Evolutionary conservation across 805 yeast species (phyloP), one percentile per base, ranked within the genome.

Genomic region (Clavispora vitiphila): DNA sequence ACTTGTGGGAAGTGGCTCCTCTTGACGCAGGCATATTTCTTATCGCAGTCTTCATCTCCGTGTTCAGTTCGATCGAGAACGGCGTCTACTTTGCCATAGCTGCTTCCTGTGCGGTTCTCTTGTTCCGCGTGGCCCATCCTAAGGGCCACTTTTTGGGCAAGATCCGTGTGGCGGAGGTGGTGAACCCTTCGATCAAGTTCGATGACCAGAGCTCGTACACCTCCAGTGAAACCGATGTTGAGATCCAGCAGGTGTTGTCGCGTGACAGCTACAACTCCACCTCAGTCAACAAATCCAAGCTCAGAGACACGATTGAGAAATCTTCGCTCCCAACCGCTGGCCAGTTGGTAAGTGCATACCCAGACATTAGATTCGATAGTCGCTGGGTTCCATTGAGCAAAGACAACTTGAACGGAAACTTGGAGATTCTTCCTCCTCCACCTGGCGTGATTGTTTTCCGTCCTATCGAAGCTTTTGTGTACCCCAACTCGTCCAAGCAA

Each of bases 51-150:
- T 57, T 87, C 38, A 73, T 87, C 53, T 78, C 93, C 29, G 84
- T 88, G 5, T 87, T 87, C 52, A 67, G 87, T 5, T 69, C 87
- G 5, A 84, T 90, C 58, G 97, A 90, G 62, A 69, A 81, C 57
- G 97, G 96, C 67, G 83, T 90, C 53, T 90, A 90, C 67, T 90
- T 89, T 64, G 91, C 96, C 31, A 77, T 87, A 51, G 81, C 85
- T 56, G 91, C 96, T 42, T 86, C 95, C 25, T 77, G 74, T 51
- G 96, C 88, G 16, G 71, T 77, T 34, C 64, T 89, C 43, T 67
- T 90, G 42, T 78, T 87, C 67, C 78, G 87, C 57, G 61, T 85
- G 37, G 86, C 95, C 20, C 80, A 78, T 67, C 95, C 97, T 34
- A 74, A 74, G 43, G 96, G 96, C 49, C 74, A 77, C 39, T 87